These are phyloP conservation scores for Phenoliferia sp. DNA, from an alignment of 1,284 basidiomycete genomes.

Conservation along the genomic window DNA sequence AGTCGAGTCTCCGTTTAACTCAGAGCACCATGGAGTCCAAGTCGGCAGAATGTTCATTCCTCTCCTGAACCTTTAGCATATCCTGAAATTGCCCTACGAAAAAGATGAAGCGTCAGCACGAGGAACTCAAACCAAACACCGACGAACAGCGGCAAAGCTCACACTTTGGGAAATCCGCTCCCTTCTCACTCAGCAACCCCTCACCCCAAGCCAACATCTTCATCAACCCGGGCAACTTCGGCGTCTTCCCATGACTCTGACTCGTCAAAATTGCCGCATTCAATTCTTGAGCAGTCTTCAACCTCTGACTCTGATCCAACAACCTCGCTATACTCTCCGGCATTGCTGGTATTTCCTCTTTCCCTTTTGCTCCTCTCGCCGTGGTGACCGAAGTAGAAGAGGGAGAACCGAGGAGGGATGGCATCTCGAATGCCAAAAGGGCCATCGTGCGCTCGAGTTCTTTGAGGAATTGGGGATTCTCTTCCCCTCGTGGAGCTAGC, in stretches of 20 bases:
- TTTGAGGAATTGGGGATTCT: constrained; percentile 84
- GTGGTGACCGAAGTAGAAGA: background rate
- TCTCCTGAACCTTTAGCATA: constrained; percentile 1
- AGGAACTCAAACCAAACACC: background rate
- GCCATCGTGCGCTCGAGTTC: constrained; percentile 96
- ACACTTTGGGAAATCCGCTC: constrained; percentile 32
- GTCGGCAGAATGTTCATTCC: background rate
- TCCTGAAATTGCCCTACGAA: constrained; percentile 11
- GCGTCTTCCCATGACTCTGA: constrained; percentile 84
- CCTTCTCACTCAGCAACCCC: constrained; percentile 60
- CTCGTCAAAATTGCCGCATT: constrained; percentile 92
- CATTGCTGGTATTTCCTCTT: constrained; percentile 46
- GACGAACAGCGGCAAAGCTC: constrained; percentile 9
- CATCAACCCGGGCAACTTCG: constrained; percentile 80
- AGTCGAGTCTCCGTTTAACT: background rate
- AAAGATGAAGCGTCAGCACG: background rate
- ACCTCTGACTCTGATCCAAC: constrained; percentile 75
- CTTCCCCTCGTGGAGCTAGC: constrained; percentile 88
- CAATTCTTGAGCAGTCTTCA: constrained; percentile 84
- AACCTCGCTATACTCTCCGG: constrained; percentile 69
- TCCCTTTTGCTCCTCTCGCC: constrained; percentile 21
- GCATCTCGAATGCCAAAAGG: constrained; percentile 78
- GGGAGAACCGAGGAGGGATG: constrained; percentile 39
- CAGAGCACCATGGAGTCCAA: background rate
- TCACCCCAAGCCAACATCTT: constrained; percentile 87